Conservation (phyloP, 371 early-diverging fungal genomes). For the Capillidium heterosporum region DNA sequence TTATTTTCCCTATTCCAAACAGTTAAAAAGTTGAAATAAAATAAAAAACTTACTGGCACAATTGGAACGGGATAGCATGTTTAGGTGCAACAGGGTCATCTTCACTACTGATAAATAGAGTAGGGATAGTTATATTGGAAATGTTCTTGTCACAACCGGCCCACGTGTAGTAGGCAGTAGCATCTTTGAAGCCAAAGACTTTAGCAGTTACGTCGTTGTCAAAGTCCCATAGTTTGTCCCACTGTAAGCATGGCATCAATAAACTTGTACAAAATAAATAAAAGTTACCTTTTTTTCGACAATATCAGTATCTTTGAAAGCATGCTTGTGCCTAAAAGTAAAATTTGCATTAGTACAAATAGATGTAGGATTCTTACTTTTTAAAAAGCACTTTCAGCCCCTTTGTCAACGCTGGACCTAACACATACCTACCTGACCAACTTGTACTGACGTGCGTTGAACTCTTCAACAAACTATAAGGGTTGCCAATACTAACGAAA, state of each 20-base stretch:
- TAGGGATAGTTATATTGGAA: slow-evolving; percentile 48
- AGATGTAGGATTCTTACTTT: not conserved
- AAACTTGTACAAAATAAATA: not conserved
- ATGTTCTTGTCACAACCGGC: slow-evolving; percentile 55
- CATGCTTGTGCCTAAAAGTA: slow-evolving; percentile 10
- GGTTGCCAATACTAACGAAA: slow-evolving; percentile 67
- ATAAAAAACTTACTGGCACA: slow-evolving; percentile 17
- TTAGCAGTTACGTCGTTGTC: slow-evolving; percentile 55
- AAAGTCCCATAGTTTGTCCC: slow-evolving; percentile 39
- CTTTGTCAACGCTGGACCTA: slow-evolving; percentile 10
- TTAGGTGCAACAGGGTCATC: slow-evolving; percentile 82
- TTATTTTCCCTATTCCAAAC: slow-evolving; percentile 36
- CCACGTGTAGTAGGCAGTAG: slow-evolving; percentile 67
- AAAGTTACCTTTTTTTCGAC: not conserved
- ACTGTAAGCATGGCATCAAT: not conserved
- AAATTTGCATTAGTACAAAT: slow-evolving; percentile 2
- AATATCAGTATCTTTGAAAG: not conserved
- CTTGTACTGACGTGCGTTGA: slow-evolving; percentile 13
- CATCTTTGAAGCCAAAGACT: slow-evolving; percentile 56
- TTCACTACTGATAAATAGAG: slow-evolving; percentile 64
- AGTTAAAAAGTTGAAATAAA: not conserved
- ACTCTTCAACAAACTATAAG: slow-evolving; percentile 49
- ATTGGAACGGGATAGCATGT: slow-evolving; percentile 55
- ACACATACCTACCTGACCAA: slow-evolving; percentile 33
- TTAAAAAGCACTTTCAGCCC: not conserved